Base-by-base conservation (phyloP, 306 rosid genomes). In the peach (Prunus persica) region DNA sequence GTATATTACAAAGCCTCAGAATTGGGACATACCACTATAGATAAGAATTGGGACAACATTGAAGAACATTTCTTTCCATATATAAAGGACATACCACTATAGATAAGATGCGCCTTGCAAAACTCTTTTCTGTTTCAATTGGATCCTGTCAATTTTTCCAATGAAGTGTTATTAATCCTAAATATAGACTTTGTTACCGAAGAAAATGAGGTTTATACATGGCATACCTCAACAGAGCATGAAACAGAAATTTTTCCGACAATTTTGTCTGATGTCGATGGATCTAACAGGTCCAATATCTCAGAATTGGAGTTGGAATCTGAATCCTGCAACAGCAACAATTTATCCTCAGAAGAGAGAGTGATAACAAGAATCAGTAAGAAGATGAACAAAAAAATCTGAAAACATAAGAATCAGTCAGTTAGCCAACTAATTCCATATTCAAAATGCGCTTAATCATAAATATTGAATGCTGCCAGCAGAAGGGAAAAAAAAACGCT, bases 31-130 rank as follows among this genome's bases (percentile, higher is more conserved):
- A 95, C 98, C 93, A 92, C 89, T 20, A 92, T 89, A 69, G 98
- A 88, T 84, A 95, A 83, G 79, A 95, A 38, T 38, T 38, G 43
- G 43, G 2, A 38, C 43, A 15, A 13, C 25, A 0, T 2, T 4
- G 11, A n/a, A 67, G 52, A 62, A 62, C 43, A 27, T 38, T n/a
- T 41, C 10, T 49, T 52, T n/a, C 34, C 10, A 13, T 72, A 28
- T 3, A 56, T 22, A 28, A 5, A 14, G 71, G 87, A 84, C 95
- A 79, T 92, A 95, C 98, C 97, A 95, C 89, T 20, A 92, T 88
- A 71, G 98, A 88, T 84, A 95, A 83, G 82, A 95, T 95, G 76
- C 97, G 97, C 72, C 86, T 89, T 62, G 92, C 95, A 86, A 95
- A 92, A 75, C 92, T 73, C 78, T 87, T 95, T 80, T 92, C 92